Percentiles rank a stretch among this genome's conserved stretches.
These are phyloP conservation scores for Globisporangium apiculatum DNA, from an alignment of 352 stramenopile genomes.

Conservation along the genomic window DNA sequence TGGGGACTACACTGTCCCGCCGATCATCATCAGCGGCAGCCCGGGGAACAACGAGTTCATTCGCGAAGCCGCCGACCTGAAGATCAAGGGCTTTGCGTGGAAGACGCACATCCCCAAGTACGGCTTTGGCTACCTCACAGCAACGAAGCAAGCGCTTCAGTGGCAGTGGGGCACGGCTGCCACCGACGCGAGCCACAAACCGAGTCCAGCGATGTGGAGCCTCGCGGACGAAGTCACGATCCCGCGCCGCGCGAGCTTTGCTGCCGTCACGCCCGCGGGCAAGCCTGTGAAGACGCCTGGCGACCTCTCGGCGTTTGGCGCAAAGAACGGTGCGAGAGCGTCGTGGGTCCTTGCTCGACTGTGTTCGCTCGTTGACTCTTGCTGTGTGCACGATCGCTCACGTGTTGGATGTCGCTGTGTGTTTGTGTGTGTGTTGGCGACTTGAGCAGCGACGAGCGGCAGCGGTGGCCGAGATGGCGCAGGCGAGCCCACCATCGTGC, in stretches of 20 bases:
- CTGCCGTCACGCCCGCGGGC: slow-evolving; percentile 20
- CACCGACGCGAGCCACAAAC: slow-evolving; percentile 30
- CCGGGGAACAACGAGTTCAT: slow-evolving; percentile 77
- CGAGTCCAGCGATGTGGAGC: slow-evolving; percentile 37
- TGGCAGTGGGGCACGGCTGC: slow-evolving; percentile 59
- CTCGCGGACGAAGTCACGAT: slow-evolving; percentile 44
- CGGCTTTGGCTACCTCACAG: slow-evolving; percentile 65
- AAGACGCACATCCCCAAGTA: slow-evolving; percentile 68
- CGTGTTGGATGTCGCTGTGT: background rate
- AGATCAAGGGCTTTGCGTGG: slow-evolving; percentile 46
- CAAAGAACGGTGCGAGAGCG: slow-evolving; percentile 17
- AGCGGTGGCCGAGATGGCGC: slow-evolving; percentile 9
- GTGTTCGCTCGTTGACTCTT: background rate
- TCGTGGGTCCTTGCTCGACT: background rate
- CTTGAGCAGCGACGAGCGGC: slow-evolving; percentile 3
- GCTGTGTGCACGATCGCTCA: background rate
- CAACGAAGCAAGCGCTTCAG: slow-evolving; percentile 37
- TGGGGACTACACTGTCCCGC: slow-evolving; percentile 41
- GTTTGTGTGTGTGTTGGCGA: background rate
- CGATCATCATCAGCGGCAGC: slow-evolving; percentile 68
- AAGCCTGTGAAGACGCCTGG: slow-evolving; percentile 33
- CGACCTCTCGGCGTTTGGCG: slow-evolving; percentile 18
- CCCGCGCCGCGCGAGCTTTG: slow-evolving; percentile 22
- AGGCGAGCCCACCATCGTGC: background rate
- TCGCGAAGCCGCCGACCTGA: slow-evolving; percentile 32